phyloP scores from a whole-genome alignment of 768 basidiomycete genomes.

The Aureoboletus auriporus region DNA sequence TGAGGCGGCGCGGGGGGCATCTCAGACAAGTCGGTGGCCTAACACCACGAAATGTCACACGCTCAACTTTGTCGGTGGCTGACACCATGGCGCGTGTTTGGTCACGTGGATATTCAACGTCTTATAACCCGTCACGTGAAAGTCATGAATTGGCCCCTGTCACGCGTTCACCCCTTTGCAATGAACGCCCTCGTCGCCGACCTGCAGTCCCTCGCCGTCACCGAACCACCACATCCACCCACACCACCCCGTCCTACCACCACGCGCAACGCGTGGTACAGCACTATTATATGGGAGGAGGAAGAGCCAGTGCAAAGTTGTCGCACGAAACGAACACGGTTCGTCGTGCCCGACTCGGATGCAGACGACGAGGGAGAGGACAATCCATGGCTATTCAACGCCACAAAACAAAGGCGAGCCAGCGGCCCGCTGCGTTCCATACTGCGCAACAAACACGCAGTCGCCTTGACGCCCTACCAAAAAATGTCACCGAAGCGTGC shows the following conservation, averaged over 20 bases:
- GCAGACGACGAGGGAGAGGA: background rate
- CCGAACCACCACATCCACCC: background rate
- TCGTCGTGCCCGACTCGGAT: slow-evolving; percentile 6
- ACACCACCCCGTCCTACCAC: background rate
- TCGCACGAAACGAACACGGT: slow-evolving; percentile 11
- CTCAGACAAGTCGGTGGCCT: slow-evolving; percentile 42
- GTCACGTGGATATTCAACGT: slow-evolving; percentile 29
- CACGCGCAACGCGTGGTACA: background rate
- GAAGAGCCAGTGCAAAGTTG: background rate
- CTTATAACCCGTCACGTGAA: slow-evolving; percentile 18
- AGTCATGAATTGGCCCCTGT: slow-evolving; percentile 15
- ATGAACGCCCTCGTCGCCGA: background rate
- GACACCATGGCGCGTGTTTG: slow-evolving; percentile 23
- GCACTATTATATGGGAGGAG: background rate
- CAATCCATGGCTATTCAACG: background rate
- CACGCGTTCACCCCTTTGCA: background rate
- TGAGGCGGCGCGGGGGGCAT: slow-evolving; percentile 29
- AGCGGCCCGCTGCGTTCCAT: slow-evolving; percentile 11
- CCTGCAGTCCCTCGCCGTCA: background rate
- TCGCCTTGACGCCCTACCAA: slow-evolving; percentile 4
- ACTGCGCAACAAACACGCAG: slow-evolving; percentile 10
- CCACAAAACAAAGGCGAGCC: background rate
- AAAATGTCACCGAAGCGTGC: background rate
- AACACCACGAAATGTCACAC: slow-evolving; percentile 39
- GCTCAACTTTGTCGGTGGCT: slow-evolving; percentile 9